Conservation (phyloP, 176 grass and related monocot species). For the Ensete ventricosum region DNA sequence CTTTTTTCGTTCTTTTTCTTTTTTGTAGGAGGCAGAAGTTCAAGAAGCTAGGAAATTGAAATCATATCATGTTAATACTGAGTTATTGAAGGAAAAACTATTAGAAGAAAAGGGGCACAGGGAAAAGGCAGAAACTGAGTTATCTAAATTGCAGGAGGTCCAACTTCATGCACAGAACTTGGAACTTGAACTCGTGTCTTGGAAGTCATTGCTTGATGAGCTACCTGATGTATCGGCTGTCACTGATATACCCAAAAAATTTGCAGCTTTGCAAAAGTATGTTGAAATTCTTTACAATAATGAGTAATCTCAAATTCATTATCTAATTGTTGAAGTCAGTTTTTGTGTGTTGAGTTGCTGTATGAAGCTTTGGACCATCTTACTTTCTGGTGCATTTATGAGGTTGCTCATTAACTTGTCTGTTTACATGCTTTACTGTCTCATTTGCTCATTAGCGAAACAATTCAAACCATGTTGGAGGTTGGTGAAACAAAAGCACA, state of each 20-base stretch:
- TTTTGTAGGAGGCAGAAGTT: conserved; percentile 70
- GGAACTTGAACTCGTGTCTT: conserved; percentile 74
- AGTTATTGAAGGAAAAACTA: conserved; percentile 88
- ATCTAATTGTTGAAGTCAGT: neutral
- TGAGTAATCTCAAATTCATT: neutral
- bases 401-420: neutral
- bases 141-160: conserved; percentile 63
- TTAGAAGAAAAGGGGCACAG: conserved; percentile 66
- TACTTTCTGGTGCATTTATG: neutral
- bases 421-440: conserved; percentile 3
- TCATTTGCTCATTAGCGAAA: conserved; percentile 48
- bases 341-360: neutral
- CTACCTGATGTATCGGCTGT: conserved; percentile 79
- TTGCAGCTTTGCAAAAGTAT: conserved; percentile 64
- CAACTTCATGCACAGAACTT: conserved; percentile 59
- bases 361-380: neutral
- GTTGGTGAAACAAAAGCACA: conserved; percentile 64
- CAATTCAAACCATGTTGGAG: conserved; percentile 63
- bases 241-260: conserved; percentile 73
- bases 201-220: conserved; percentile 58
- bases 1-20: conserved; percentile 14
- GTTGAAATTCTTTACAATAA: conserved; percentile 12
- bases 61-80: conserved; percentile 68
- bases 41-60: conserved; percentile 76
- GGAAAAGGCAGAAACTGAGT: conserved; percentile 61